phyloP scores from a whole-genome alignment of 768 basidiomycete species.

The Naganishia randhawae region DNA sequence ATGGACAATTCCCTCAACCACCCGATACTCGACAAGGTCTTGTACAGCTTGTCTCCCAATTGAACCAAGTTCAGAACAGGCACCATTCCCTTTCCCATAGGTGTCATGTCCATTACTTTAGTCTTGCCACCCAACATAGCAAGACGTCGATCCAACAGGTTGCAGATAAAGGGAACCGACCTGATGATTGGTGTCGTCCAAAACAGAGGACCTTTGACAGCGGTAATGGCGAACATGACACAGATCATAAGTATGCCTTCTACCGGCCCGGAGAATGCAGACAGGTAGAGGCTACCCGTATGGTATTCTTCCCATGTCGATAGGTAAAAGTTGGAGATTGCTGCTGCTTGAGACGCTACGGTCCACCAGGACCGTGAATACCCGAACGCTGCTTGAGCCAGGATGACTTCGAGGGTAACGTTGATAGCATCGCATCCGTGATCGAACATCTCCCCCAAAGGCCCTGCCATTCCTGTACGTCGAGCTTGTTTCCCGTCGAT shows the following conservation, averaged over 20 bases:
- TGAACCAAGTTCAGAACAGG: neutral
- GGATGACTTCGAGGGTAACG: constrained; percentile 88
- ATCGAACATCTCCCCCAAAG: constrained; percentile 96
- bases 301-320: constrained; percentile 65
- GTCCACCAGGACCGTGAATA: constrained; percentile 97
- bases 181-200: constrained; percentile 40
- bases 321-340: constrained; percentile 72
- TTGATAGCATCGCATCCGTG: constrained; percentile 86
- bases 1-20: constrained; percentile 59
- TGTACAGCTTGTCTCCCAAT: constrained; percentile 1
- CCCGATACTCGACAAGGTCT: neutral
- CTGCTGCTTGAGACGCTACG: constrained; percentile 73
- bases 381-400: constrained; percentile 78
- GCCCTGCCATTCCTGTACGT: constrained; percentile 94
- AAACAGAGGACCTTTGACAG: constrained; percentile 59
- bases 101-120: constrained; percentile 30
- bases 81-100: constrained; percentile 34
- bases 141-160: constrained; percentile 25
- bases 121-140: constrained; percentile 11
- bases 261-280: constrained; percentile 88
- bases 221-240: constrained; percentile 70
- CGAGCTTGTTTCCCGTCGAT: constrained; percentile 77
- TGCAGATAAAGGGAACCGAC: constrained; percentile 23
- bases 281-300: constrained; percentile 70
- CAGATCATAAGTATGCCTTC: constrained; percentile 90